Conservation (phyloP, 306 rosid species). For the Vigna nakashimae region DNA sequence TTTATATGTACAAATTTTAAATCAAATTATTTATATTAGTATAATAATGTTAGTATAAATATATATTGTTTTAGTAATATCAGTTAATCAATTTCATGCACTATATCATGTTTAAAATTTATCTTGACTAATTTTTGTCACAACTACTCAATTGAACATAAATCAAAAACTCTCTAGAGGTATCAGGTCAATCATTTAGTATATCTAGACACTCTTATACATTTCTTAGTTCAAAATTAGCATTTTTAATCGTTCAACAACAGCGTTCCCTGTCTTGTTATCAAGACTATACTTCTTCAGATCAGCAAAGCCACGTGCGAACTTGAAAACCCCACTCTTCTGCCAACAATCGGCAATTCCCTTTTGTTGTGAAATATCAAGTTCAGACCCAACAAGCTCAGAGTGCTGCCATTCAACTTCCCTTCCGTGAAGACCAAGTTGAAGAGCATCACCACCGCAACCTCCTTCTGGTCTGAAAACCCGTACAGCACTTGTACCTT, state of each 20-base stretch:
- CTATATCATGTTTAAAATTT: too few species aligned
- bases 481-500: conserved; percentile 62
- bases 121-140: too few species aligned
- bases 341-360: conserved; percentile 43
- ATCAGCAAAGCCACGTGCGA: conserved; percentile 60
- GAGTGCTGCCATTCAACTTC: conserved; percentile 35
- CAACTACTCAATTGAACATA: too few species aligned
- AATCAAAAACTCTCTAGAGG: too few species aligned
- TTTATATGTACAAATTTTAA: too few species aligned
- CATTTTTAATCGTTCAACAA: conserved; percentile 36
- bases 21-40: too few species aligned
- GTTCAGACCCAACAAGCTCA: conserved; percentile 43
- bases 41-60: too few species aligned
- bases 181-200: too few species aligned
- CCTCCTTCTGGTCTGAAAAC: conserved; percentile 46
- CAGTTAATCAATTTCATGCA: too few species aligned
- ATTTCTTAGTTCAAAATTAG: too few species aligned
- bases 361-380: background rate
- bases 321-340: conserved; percentile 56
- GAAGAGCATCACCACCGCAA: conserved; percentile 13
- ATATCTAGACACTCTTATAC: too few species aligned
- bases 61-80: too few species aligned
- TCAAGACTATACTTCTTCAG: conserved; percentile 33
- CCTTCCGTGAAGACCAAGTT: conserved; percentile 35
- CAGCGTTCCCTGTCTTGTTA: conserved; percentile 38